phyloP scores from a whole-genome alignment of 129 eudicot genomes.

The Escallonia herrerae region DNA sequence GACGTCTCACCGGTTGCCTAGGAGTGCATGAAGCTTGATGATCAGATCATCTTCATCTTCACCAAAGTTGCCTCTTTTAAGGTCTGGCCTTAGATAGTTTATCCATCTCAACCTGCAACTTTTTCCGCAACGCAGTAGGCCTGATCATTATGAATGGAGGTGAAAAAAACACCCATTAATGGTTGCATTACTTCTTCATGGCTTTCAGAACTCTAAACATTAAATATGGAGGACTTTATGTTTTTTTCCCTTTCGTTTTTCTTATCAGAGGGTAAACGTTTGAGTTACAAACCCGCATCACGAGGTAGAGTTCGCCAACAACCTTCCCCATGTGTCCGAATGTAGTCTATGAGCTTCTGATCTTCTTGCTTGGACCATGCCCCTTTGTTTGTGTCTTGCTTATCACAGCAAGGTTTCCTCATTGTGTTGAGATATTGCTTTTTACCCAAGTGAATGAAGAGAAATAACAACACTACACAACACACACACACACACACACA shows the following conservation, averaged over 20 bases:
- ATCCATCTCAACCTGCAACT: constrained; percentile 39
- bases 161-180: neutral
- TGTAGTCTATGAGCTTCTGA: constrained; percentile 27
- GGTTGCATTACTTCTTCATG: no score
- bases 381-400: constrained; percentile 16
- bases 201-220: no score
- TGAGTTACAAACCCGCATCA: constrained; percentile 29
- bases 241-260: neutral
- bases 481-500: no score
- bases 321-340: constrained; percentile 32
- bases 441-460: neutral
- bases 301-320: constrained; percentile 30
- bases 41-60: constrained; percentile 49
- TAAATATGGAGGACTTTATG: no score
- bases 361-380: constrained; percentile 50
- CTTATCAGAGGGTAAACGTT: neutral
- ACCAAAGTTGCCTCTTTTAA: constrained; percentile 28
- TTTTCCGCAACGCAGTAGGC: constrained; percentile 26
- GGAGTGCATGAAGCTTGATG: constrained; percentile 43
- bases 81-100: constrained; percentile 28
- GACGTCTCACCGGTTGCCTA: constrained; percentile 25
- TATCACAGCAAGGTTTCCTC: constrained; percentile 27
- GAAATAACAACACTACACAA: neutral
- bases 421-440: neutral
- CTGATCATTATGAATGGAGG: constrained; percentile 4